These are phyloP conservation scores for Balansia obtecta DNA, from an alignment of 2,329 filamentous ascomycete genomes.

Conservation along the genomic window DNA sequence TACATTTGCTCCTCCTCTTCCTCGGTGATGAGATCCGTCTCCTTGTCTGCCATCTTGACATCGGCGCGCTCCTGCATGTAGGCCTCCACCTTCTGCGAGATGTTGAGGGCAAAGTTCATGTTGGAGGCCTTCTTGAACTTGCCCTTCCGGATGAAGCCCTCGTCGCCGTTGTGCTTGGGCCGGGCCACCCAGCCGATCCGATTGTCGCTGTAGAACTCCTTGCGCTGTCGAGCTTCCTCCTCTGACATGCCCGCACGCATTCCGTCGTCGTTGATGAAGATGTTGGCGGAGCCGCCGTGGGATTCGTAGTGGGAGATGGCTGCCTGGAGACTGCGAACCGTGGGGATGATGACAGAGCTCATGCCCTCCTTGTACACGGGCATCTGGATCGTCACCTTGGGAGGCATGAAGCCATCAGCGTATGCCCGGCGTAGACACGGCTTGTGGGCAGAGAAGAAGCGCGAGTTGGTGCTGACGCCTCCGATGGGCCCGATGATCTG, in stretches of 20 bases:
- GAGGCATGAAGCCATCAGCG: slow-evolving; percentile 19
- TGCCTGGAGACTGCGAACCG: slow-evolving; percentile 32
- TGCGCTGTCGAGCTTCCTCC: slow-evolving; percentile 26
- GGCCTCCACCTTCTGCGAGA: slow-evolving; percentile 50
- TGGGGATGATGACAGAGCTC: slow-evolving; percentile 33
- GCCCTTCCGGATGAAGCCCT: slow-evolving; percentile 40
- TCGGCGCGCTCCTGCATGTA: slow-evolving; percentile 30
- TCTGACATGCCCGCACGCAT: slow-evolving; percentile 38
- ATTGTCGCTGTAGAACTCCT: slow-evolving; percentile 37
- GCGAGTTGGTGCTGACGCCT: slow-evolving; percentile 28
- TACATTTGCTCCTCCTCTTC: slow-evolving; percentile 33
- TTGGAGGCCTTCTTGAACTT: slow-evolving; percentile 67
- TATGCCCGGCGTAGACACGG: slow-evolving; percentile 21
- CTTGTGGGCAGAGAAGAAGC: slow-evolving; percentile 29
- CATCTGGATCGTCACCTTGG: slow-evolving; percentile 22
- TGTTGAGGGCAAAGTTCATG: slow-evolving; percentile 58
- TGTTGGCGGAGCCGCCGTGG: slow-evolving; percentile 31
- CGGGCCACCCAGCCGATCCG: slow-evolving; percentile 35
- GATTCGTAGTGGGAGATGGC: slow-evolving; percentile 38
- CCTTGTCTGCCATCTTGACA: slow-evolving; percentile 8
- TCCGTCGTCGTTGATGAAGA: slow-evolving; percentile 52
- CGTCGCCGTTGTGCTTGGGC: slow-evolving; percentile 32
- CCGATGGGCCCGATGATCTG: slow-evolving; percentile 38
- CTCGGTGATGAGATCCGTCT: slow-evolving; percentile 13
- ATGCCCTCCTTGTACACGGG: slow-evolving; percentile 30